phyloP scores from a whole-genome alignment of 1,284 basidiomycete species.

The Takashimella koratensis region DNA sequence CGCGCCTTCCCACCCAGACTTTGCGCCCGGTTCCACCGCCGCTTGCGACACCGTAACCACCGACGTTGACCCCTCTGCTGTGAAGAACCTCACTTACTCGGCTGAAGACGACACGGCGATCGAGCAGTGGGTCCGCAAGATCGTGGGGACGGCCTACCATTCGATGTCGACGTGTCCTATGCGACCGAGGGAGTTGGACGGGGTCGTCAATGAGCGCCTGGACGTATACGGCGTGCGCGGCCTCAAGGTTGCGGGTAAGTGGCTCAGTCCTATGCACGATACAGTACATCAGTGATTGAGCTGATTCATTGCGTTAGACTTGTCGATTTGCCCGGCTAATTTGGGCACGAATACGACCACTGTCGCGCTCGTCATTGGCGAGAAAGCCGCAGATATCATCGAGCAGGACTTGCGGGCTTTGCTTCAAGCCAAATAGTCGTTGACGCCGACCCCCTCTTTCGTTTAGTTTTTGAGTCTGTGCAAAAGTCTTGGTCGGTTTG shows the following conservation, averaged over 20 bases:
- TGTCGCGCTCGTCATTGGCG: conserved; percentile 54
- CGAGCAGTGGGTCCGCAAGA: conserved; percentile 51
- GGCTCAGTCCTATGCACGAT: too few species aligned
- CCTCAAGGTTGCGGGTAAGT: conserved; percentile 57
- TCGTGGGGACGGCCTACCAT: conserved; percentile 31
- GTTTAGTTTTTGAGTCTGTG: too few species aligned
- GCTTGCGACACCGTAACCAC: conserved; percentile 49
- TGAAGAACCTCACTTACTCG: conserved; percentile 55
- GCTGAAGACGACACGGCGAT: conserved; percentile 57
- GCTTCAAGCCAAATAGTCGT: too few species aligned
- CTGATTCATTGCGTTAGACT: too few species aligned
- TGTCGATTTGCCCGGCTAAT: conserved; percentile 55
- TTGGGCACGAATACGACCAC: conserved; percentile 56
- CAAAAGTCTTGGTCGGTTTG: too few species aligned
- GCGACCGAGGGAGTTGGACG: conserved; percentile 57
- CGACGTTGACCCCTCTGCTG: conserved; percentile 36
- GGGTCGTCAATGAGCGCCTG: conserved; percentile 60
- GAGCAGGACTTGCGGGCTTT: conserved; percentile 49
- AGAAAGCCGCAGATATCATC: conserved; percentile 55
- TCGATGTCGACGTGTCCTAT: conserved; percentile 60
- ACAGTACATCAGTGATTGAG: too few species aligned
- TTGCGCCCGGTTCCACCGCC: conserved; percentile 54
- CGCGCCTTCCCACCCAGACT: conserved; percentile 53
- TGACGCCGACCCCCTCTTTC: too few species aligned
- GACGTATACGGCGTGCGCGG: conserved; percentile 61